Evolutionary conservation across 2,329 filamentous ascomycete genomes (phyloP), one percentile per base, ranked within the genome.

Genomic region (Exophiala dermatitidis): DNA sequence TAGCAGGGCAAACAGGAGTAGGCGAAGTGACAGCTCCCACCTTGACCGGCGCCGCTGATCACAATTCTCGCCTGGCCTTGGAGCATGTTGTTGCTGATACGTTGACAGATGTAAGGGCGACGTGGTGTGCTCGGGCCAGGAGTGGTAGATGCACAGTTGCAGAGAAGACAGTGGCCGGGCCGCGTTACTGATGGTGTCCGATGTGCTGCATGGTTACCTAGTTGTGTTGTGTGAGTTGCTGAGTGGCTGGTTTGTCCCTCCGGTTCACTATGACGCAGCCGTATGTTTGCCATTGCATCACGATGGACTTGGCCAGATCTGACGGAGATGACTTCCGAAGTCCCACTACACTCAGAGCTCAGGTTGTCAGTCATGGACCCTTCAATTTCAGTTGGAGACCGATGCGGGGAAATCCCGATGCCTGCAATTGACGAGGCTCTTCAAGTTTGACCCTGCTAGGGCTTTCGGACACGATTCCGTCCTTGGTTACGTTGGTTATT

Each of bases 41-140:
- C 57, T 57, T 60, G 57, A 12, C 51, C 54, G 42, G 50, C 57
- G 19, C 57, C 57, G 31, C 47, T 60, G 31, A 57, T 60, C 2
- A 60, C 48, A 46, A 60, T 54, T 36, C 45, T 54, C 5, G 55
- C 51, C 30, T 45, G 29, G 6, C 41, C 48, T 44, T 52, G 44
- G 26, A 58, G 41, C 55, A 58, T 58, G 5, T 50, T 57, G 10
- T 38, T 5, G 36, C 10, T 12, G 6, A 38, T 38, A 12, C 6
- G 9, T 38, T 8, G 36, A 38, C 10, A n/a, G 36, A 8, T 38
- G 36, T 12, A 38, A 38, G 6, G 10, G 10, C 33, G 33, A 34
- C 10, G 33, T 34, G 5, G 33, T 34, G 19, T 19, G 19, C 19
- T 19, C 19, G 19, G 19, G 19, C 19, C 19, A 19, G 19, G 19